Base-by-base conservation (phyloP, 2,329 filamentous ascomycete species). In the Neofusicoccum sp. region DNA sequence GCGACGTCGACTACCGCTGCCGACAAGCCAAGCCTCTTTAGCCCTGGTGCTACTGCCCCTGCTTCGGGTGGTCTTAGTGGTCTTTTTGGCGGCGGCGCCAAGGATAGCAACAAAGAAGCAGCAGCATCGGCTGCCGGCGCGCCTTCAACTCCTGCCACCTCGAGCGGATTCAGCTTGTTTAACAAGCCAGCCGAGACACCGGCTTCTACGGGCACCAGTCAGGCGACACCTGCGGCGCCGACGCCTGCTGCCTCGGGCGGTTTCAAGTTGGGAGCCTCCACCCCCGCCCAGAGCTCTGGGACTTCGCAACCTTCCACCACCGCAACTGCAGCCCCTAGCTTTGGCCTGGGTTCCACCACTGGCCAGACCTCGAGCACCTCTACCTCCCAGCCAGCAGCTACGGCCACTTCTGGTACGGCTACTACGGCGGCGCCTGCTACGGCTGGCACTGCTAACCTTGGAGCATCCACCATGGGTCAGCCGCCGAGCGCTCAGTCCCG, bases 401-500 rank as follows among this genome's bases (percentile, higher is more conserved):
- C 63, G 22, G 45, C 62, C 14, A 63, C 62, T 11, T 31, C 64
- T 44, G 56, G 56, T 39, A 28, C 76, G 28, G 69, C 76, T 11
- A 61, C 70, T 6, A 69, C 65, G 33, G 56, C 70, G 4, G 75
- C 80, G 61, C 48, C 45, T 39, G 49, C 16, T 50, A 34, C 44
- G 12, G 28, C 56, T 41, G 56, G 56, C 11, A 47, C 41, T 22
- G 43, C 62, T 29, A 81, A 74, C 33, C 79, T 94, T 54, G 87
- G 87, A 16, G 87, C 88, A 33, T 96, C 93, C 1, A 96, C 91
- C 3, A 83, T 87, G 37, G 93, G 93, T 0, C 92, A 93, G 1
- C 82, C 89, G 2, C 94, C 95, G 14, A 89, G 93, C 63, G 79
- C 83, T 1, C 87, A 96, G 71, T 95, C 94, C 3, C 89, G 95